Evolutionary conservation across 2,329 filamentous ascomycete species (phyloP), one percentile per base, ranked within the genome.

Genomic region (Phaeomoniella chlamydospora): DNA sequence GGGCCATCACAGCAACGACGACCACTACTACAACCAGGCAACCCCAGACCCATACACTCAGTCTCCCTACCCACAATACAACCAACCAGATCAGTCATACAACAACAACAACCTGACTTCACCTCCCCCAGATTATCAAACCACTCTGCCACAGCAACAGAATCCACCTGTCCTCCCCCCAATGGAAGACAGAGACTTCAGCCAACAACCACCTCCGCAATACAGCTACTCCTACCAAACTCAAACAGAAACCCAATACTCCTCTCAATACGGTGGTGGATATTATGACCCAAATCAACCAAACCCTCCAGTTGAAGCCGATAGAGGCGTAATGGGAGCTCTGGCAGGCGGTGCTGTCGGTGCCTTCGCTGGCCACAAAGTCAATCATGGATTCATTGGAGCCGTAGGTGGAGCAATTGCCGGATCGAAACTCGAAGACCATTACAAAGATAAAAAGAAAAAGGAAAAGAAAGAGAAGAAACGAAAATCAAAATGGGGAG

Each of bases 321-420:
- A 76, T 41, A 65, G 72, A 37, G 72, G 71, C 22, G 54, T 76
- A 4, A 64, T 69, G 46, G 69, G 72, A 32, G 65, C 70, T 3
- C 51, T 74, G 3, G 67, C 65, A 11, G 73, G 73, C 31, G 71
- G 67, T 31, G 60, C 69, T 3, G 68, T 70, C 3, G 73, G 72
- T 2, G 67, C 65, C 42, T 66, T 68, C 42, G 56, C 69, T 4
- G 72, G 72, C 13, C 70, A 72, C 50, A 60, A 69, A 44, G 65
- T 61, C 15, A 58, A 68, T n/a, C 69, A 72, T 43, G 69, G 69
- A 3, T 53, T 77, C 18, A 50, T 77, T 5, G 72, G 72, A 9
- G 65, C 70, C 1, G 49, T 77, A 16, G 67, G 68, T 3, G 72
- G 72, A 37, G 72, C 70, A 0, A 59, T 77, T 32, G 38, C 68